Base-by-base conservation (phyloP, 257 asterid species). In the Asclepias syriaca region DNA sequence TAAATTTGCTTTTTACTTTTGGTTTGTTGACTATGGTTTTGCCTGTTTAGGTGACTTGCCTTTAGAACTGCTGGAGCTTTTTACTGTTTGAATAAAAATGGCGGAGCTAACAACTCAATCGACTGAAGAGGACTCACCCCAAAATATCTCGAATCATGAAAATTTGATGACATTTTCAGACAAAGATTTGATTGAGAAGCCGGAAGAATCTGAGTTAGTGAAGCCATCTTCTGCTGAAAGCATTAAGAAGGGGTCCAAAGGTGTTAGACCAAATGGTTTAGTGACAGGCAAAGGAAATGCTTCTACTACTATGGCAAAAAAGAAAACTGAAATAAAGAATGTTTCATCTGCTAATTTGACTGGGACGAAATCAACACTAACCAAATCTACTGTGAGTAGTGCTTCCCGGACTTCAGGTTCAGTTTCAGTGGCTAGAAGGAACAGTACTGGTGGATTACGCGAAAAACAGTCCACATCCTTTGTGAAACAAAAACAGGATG, bases 391-490 rank as follows among this genome's bases (percentile, higher is more conserved):
- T 57, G 32, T 76, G 64, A 89, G 94, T 59, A 88, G 97, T 63
- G 80, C 90, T 56, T 85, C 84, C 19, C 88, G 94, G 56, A 78
- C 81, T 74, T 84, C 85, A 19, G 89, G 87, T 78, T 49, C 87
- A 59, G 74, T 74, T 61, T 87, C 93, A 48, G 84, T n/a, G 65
- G 66, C 84, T 70, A 86, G 98, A 86, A 82, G 96, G 86, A 89
- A 81, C 81, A 93, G 96, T 87, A 93, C 92, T 14, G 97, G 91
- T 49, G 87, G 90, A 63, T 79, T 89, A 56, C 94, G 96, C 29
- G 93, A 87, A 71, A 94, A 88, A 74, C 89, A 91, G 80, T 84
- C 86, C 43, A 76, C 73, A 34, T 32, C 80, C 7, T 73, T 84
- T 37, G 77, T 87, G 45, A 89, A 86, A 81, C 84, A 81, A 7